phyloP scores from a whole-genome alignment of 768 basidiomycete genomes.

The Suillus discolor region DNA sequence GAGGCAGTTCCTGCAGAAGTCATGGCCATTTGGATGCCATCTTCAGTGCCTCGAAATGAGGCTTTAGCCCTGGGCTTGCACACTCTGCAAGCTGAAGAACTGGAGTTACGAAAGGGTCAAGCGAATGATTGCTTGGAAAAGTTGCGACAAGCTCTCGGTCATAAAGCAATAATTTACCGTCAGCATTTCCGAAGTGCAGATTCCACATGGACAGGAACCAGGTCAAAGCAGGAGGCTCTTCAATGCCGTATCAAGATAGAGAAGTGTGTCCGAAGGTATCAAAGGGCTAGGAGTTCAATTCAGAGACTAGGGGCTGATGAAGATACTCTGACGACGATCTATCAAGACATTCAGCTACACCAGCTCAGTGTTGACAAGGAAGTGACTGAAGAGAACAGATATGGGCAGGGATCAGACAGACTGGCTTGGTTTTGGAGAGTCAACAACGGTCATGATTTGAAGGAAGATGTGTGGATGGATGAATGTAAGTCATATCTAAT shows the following conservation, averaged over 20 bases:
- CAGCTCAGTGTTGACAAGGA: constrained; percentile 8
- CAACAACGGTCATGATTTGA: background rate
- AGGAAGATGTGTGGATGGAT: background rate
- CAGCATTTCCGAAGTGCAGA: constrained; percentile 5
- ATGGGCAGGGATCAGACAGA: constrained; percentile 12
- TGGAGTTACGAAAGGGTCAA: constrained; percentile 2
- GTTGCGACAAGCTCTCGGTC: constrained; percentile 5
- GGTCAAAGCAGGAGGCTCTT: constrained; percentile 6
- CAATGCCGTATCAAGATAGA: too few relatives aligned
- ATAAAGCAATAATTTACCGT: constrained; percentile 3
- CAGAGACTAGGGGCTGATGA: background rate
- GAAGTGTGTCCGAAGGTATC: constrained; percentile 4
- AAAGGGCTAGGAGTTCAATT: background rate
- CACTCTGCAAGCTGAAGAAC: background rate
- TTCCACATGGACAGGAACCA: constrained; percentile 1
- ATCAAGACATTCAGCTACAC: background rate
- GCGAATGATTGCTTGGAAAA: constrained; percentile 9
- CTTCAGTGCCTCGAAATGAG: background rate
- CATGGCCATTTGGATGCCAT: constrained; percentile 13
- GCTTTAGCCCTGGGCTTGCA: background rate
- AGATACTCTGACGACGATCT: background rate
- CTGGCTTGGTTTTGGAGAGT: constrained; percentile 11
- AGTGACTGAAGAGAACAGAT: constrained; percentile 13
- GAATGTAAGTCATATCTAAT: constrained; percentile 5
- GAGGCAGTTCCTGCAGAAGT: background rate